A percentile compares a stretch with the other conserved stretches of the same genome.
These are phyloP conservation scores for Exophiala bonariae DNA, from an alignment of 2,329 filamentous ascomycete genomes.

Conservation along the genomic window DNA sequence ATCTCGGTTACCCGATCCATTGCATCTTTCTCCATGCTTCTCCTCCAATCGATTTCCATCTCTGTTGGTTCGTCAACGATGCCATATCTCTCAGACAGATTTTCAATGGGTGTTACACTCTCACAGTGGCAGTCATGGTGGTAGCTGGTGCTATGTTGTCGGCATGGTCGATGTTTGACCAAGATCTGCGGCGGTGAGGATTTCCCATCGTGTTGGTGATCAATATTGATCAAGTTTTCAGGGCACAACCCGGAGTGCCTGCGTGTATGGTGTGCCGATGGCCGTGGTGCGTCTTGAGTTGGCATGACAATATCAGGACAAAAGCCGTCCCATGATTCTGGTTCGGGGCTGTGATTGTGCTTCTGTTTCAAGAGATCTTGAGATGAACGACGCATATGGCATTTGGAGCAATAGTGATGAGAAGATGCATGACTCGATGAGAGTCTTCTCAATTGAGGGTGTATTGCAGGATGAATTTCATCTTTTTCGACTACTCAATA, in stretches of 20 bases:
- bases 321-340: constrained; percentile 19
- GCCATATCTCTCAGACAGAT: constrained; percentile 21
- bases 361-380: constrained; percentile 11
- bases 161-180: constrained; percentile 5
- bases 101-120: constrained; percentile 15
- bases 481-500: no score
- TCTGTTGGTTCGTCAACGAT: constrained; percentile 14
- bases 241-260: constrained; percentile 22
- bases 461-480: constrained; percentile 2
- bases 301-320: constrained; percentile 25
- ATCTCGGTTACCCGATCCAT: constrained; percentile 13
- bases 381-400: constrained; percentile 17
- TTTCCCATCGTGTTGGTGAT: constrained; percentile 5
- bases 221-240: constrained; percentile 4
- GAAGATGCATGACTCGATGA: constrained; percentile 9
- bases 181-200: constrained; percentile 19
- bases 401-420: constrained; percentile 15
- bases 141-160: constrained; percentile 5
- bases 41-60: constrained; percentile 6
- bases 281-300: constrained; percentile 5
- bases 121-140: constrained; percentile 20
- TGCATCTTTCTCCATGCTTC: constrained; percentile 13
- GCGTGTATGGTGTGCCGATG: constrained; percentile 10
- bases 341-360: constrained; percentile 12
- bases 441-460: constrained; percentile 17